Base-by-base conservation (phyloP, 192 early-diverging fungal species). In the Bifiguratus adelaidae region DNA sequence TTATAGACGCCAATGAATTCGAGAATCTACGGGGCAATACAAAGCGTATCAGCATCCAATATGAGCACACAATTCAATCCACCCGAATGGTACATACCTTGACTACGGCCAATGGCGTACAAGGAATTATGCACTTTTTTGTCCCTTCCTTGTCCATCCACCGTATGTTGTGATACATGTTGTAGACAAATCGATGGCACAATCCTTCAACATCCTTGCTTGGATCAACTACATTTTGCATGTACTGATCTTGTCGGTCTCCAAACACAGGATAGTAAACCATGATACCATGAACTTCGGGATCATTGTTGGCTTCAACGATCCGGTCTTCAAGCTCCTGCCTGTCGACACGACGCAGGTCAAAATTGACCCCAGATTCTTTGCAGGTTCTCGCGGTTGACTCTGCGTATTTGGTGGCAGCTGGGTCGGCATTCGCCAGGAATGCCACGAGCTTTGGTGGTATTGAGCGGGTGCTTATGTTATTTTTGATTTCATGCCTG, bases 241-340 rank as follows among this genome's bases (percentile, higher is more conserved):
- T 67, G 56, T 95, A 89, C 57, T 84, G 80, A 64, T 99, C 96
- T 76, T 92, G 89, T 23, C 85, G 79, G 49, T 83, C 86, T 32
- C 90, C 89, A 74, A 92, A 97, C 12, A 96, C 91, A 9, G 95
- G 95, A 58, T 99, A 99, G 68, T 99, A 99, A 23, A 99, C 89
- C 78, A 99, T 89, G 52, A 99, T 95, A 22, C 96, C 96, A 60
- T 92, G 82, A 16, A 99, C 86, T 0, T 44, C 44, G 3, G 59
- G 41, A 50, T 99, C 96, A 35, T 78, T 63, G 64, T 99, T 99
- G 11, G 94, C 96, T 30, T 85, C 86, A 35, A 83, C 61, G 44
- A 99, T 81, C 52, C 68, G 68, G 41, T 81, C 73, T 60, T 95
- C 92, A 18, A 99, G 78, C 27, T 88, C 82, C 27, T 84, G 85